These are phyloP conservation scores for Aquilaria malaccensis DNA, from an alignment of 345 rosid genomes.

Conservation along the genomic window DNA sequence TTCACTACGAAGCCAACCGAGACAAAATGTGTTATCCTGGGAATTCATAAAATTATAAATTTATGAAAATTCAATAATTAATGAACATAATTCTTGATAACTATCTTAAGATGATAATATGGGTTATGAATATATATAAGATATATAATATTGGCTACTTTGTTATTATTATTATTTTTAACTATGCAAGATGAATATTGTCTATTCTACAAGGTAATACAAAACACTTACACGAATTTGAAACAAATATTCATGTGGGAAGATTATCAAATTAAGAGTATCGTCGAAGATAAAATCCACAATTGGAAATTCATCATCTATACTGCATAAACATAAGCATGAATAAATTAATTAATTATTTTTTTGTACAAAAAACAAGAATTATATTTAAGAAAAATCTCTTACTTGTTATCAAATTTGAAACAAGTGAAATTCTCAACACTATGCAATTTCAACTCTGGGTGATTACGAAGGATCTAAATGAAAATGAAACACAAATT, in stretches of 20 bases:
- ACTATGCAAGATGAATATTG: too few relatives aligned
- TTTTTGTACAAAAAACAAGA: not conserved
- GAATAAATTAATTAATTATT: not conserved
- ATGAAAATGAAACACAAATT: not conserved
- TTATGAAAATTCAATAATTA: not conserved
- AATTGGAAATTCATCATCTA: slow-evolving; percentile 28
- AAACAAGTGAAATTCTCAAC: slow-evolving; percentile 28
- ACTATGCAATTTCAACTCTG: slow-evolving; percentile 19
- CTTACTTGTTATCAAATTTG: slow-evolving; percentile 23
- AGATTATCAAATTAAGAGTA: slow-evolving; percentile 24
- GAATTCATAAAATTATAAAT: not conserved
- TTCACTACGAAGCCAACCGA: slow-evolving; percentile 29
- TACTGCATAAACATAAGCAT: slow-evolving; percentile 19
- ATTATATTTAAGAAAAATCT: not conserved
- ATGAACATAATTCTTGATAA: too few relatives aligned
- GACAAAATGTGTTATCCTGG: slow-evolving; percentile 24
- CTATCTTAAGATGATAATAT: too few relatives aligned
- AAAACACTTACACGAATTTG: slow-evolving; percentile 22
- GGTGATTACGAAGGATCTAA: slow-evolving; percentile 20
- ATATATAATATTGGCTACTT: too few relatives aligned
- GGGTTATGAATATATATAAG: too few relatives aligned
- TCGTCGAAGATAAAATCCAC: slow-evolving; percentile 24
- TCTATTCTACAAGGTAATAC: not conserved
- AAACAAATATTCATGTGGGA: slow-evolving; percentile 33
- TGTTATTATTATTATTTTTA: too few relatives aligned